A percentile compares a stretch with the other conserved stretches of the same genome.
These are phyloP conservation scores for Dysphania ambrosioides DNA, from an alignment of 148 eudicot genomes.

Conservation along the genomic window DNA sequence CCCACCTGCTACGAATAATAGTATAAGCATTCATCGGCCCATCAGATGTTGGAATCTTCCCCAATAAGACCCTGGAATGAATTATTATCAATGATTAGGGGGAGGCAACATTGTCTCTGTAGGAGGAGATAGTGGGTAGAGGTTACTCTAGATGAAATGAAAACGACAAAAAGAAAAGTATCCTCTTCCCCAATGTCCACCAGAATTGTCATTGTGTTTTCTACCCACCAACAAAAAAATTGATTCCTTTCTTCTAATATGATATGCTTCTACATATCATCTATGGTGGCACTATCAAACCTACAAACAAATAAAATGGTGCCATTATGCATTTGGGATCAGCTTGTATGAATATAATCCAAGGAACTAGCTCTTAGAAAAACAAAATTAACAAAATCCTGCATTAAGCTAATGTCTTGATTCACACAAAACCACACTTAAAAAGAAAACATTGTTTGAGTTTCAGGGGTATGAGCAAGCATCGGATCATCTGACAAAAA, in stretches of 20 bases:
- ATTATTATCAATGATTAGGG: conserved; percentile 53
- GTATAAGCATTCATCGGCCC: conserved; percentile 84
- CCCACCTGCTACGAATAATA: conserved; percentile 87
- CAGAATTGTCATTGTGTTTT: not conserved
- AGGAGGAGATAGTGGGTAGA: conserved; percentile 27
- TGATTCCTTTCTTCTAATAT: not conserved
- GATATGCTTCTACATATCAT: conserved; percentile 2
- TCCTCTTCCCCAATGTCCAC: not conserved
- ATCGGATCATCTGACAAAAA: not conserved
- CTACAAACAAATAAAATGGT: not conserved
- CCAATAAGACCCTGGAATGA: conserved; percentile 98
- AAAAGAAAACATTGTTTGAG: no score
- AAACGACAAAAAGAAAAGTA: conserved; percentile 11
- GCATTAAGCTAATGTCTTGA: not conserved
- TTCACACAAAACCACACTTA: not conserved
- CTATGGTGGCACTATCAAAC: not conserved
- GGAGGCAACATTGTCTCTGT: conserved; percentile 30
- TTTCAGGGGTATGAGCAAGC: no score
- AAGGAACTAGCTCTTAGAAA: not conserved
- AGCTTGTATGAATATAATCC: not conserved
- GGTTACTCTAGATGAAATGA: conserved; percentile 14
- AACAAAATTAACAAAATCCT: not conserved
- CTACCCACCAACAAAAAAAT: not conserved
- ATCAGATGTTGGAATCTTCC: conserved; percentile 87
- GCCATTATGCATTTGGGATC: not conserved